A percentile compares a stretch with the other conserved stretches of the same genome.
These are phyloP conservation scores for Oenanthe javanica DNA, from an alignment of 140 eudicot genomes.

Conservation along the genomic window DNA sequence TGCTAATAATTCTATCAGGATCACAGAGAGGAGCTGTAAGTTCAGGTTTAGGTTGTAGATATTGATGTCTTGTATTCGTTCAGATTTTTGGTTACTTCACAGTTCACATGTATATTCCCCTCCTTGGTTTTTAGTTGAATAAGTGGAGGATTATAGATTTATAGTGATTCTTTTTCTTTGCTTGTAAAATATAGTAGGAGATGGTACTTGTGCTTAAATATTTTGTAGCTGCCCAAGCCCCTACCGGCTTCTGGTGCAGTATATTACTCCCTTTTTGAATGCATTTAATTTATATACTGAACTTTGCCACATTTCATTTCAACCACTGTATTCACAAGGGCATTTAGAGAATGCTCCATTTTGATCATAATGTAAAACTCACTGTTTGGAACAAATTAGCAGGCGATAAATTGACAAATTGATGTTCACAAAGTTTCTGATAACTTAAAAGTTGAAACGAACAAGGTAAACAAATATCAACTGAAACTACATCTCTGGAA, in stretches of 20 bases:
- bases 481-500: background rate
- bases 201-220: too few species aligned
- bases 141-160: conserved; percentile 8
- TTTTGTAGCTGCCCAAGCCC: too few species aligned
- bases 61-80: conserved; percentile 8
- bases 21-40: conserved; percentile 53
- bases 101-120: background rate
- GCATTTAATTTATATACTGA: too few species aligned
- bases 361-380: background rate
- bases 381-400: background rate
- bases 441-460: background rate
- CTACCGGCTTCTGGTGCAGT: too few species aligned
- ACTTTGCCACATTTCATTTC: background rate
- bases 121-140: background rate
- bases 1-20: conserved; percentile 39
- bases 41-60: conserved; percentile 46
- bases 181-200: background rate
- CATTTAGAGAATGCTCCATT: background rate
- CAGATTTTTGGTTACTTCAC: background rate
- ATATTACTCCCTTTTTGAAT: too few species aligned
- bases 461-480: background rate
- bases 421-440: background rate
- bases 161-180: background rate
- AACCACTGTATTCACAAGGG: background rate
- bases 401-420: background rate